These are phyloP conservation scores for Viridothelium virens DNA, from an alignment of 495 filamentous ascomycete genomes.

Conservation along the genomic window DNA sequence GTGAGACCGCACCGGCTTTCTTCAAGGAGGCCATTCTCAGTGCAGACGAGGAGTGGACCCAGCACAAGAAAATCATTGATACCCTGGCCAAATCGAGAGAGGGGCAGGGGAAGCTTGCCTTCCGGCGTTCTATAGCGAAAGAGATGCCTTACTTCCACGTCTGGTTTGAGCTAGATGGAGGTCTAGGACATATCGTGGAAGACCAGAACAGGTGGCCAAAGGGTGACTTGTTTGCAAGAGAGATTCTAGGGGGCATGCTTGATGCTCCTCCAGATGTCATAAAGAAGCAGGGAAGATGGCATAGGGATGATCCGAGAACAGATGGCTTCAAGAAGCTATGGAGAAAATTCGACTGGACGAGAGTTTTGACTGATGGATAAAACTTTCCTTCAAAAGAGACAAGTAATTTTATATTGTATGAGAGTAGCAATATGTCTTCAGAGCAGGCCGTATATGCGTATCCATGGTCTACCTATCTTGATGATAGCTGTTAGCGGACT, in stretches of 20 bases:
- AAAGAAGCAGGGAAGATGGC: constrained; percentile 87
- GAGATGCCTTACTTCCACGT: constrained; percentile 99
- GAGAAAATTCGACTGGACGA: constrained; percentile 95
- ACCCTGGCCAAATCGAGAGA: constrained; percentile 55
- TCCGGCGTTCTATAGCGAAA: constrained; percentile 74
- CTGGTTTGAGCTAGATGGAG: constrained; percentile 90
- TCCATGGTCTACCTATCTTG: neutral
- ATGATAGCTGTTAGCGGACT: neutral
- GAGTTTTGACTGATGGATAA: constrained; percentile 54
- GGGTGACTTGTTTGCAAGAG: constrained; percentile 88
- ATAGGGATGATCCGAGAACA: constrained; percentile 61
- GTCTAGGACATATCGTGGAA: constrained; percentile 87
- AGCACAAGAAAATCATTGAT: constrained; percentile 90
- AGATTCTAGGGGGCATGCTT: constrained; percentile 89
- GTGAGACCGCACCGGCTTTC: constrained; percentile 85
- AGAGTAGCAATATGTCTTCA: no score
- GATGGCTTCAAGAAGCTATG: constrained; percentile 77
- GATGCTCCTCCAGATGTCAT: constrained; percentile 76
- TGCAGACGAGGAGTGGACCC: constrained; percentile 84
- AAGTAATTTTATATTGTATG: no score
- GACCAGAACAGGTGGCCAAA: constrained; percentile 80
- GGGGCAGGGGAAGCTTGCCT: constrained; percentile 68
- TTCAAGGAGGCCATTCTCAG: constrained; percentile 91
- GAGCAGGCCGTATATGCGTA: neutral
- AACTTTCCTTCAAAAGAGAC: neutral